These are phyloP conservation scores for Herpotrichia juniperi DNA, from an alignment of 2,329 filamentous ascomycete species.

Conservation along the genomic window DNA sequence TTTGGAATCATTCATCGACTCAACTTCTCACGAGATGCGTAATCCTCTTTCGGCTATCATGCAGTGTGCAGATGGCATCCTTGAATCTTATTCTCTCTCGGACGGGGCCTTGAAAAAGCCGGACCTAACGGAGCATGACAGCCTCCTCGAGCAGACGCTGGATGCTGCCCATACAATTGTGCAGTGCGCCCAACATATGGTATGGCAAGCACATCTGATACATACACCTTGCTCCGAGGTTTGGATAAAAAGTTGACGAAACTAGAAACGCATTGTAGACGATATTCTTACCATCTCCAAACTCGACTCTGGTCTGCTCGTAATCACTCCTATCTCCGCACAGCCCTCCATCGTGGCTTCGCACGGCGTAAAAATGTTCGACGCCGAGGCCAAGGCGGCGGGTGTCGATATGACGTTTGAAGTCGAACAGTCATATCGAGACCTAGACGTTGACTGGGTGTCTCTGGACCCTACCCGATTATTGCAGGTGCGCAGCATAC, in stretches of 20 bases:
- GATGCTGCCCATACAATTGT: slow-evolving; percentile 51
- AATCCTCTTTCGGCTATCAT: slow-evolving; percentile 52
- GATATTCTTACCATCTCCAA: slow-evolving; percentile 54
- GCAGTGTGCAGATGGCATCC: slow-evolving; percentile 50
- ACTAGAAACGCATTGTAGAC: slow-evolving; percentile 56
- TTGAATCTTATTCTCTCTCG: slow-evolving; percentile 27
- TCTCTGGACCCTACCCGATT: slow-evolving; percentile 47
- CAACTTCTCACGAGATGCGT: slow-evolving; percentile 50
- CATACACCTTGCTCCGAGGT: no score
- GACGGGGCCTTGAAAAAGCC: slow-evolving; percentile 8
- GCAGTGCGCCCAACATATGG: slow-evolving; percentile 52
- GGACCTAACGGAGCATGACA: slow-evolving; percentile 15
- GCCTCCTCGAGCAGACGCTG: slow-evolving; percentile 28
- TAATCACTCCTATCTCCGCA: slow-evolving; percentile 48
- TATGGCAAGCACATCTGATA: no score
- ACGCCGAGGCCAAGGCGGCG: slow-evolving; percentile 38
- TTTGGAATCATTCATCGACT: slow-evolving; percentile 44
- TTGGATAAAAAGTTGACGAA: no score
- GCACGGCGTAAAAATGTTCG: slow-evolving; percentile 46
- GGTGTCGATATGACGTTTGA: slow-evolving; percentile 32
- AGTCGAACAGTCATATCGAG: slow-evolving; percentile 45
- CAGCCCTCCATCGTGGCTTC: slow-evolving; percentile 40
- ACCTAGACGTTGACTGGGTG: slow-evolving; percentile 45
- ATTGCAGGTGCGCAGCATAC: slow-evolving; percentile 15
- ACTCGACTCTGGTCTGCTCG: slow-evolving; percentile 50